Percentiles rank a stretch among this genome's conserved stretches.
Evolutionary conservation across 441 rosid genomes (phyloP).

Genomic region (Sinapis alba): DNA sequence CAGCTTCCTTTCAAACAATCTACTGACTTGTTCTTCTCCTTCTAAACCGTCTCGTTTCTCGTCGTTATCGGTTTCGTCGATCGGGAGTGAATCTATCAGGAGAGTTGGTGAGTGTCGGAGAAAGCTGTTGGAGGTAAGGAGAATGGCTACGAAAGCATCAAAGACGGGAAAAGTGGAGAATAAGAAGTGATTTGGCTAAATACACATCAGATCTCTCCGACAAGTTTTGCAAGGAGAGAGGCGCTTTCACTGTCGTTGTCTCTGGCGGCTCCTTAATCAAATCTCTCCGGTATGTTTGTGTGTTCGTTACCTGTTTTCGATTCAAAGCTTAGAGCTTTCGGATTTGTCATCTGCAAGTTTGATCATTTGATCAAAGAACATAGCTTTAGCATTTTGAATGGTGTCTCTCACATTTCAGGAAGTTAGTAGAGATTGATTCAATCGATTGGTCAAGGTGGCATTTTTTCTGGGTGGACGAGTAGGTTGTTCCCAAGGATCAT

Average conservation of each 20-base stretch:
- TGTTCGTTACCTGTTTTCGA: background rate
- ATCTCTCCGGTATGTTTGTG: conserved; percentile 60
- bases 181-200: conserved; percentile 60
- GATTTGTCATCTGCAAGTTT: background rate
- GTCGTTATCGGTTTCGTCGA: conserved; percentile 25
- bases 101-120: background rate
- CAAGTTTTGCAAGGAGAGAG: conserved; percentile 65
- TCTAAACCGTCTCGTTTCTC: conserved; percentile 5
- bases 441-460: conserved; percentile 92
- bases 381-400: background rate
- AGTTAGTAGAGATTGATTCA: conserved; percentile 64
- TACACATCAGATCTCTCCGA: conserved; percentile 70
- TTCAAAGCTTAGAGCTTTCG: background rate
- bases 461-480: conserved; percentile 90
- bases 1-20: background rate
- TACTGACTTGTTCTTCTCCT: background rate
- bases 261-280: conserved; percentile 87
- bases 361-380: conserved; percentile 19
- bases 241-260: conserved; percentile 79
- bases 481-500: conserved; percentile 88
- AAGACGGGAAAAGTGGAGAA: conserved; percentile 28
- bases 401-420: conserved; percentile 48
- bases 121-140: conserved; percentile 9
- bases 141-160: conserved; percentile 37
- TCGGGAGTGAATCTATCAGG: conserved; percentile 30